These are phyloP conservation scores for Kluyveromyces siamensis DNA, from an alignment of 805 yeast species.

Conservation along the genomic window DNA sequence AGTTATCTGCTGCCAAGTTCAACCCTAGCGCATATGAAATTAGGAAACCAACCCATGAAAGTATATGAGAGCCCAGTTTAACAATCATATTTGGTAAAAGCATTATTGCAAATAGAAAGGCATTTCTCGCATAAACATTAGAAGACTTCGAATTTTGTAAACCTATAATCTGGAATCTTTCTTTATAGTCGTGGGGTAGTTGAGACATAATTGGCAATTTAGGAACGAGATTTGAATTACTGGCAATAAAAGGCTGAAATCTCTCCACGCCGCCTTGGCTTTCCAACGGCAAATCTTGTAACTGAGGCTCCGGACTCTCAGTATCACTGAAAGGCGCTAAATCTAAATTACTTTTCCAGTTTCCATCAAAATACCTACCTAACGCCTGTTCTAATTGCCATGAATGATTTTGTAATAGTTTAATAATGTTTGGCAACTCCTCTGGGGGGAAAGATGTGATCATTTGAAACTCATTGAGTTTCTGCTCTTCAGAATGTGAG, in stretches of 20 bases:
- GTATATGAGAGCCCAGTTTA: constrained; percentile 12
- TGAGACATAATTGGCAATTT: constrained; percentile 28
- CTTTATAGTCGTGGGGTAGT: constrained; percentile 24
- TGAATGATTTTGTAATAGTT: constrained; percentile 40
- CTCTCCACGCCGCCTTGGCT: background rate
- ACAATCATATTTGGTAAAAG: constrained; percentile 43
- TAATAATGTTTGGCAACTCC: constrained; percentile 37
- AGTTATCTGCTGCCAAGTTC: constrained; percentile 7
- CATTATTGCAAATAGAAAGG: constrained; percentile 43
- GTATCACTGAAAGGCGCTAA: background rate
- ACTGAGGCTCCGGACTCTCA: constrained; percentile 3
- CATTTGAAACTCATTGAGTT: constrained; percentile 40
- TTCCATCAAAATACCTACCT: constrained; percentile 52
- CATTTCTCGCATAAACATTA: constrained; percentile 14
- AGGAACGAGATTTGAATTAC: constrained; percentile 10
- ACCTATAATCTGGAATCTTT: constrained; percentile 19
- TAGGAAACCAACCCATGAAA: constrained; percentile 15
- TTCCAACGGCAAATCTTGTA: background rate
- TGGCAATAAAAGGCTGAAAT: constrained; percentile 1
- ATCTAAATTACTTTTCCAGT: constrained; percentile 27
- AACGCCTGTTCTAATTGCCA: constrained; percentile 57
- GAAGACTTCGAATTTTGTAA: constrained; percentile 9
- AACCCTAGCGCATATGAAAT: constrained; percentile 13
- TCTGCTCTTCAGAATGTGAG: constrained; percentile 35
- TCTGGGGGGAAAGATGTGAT: constrained; percentile 42